phyloP scores from a whole-genome alignment of 2,329 filamentous ascomycete genomes.

The Pseudocercospora eumusae region DNA sequence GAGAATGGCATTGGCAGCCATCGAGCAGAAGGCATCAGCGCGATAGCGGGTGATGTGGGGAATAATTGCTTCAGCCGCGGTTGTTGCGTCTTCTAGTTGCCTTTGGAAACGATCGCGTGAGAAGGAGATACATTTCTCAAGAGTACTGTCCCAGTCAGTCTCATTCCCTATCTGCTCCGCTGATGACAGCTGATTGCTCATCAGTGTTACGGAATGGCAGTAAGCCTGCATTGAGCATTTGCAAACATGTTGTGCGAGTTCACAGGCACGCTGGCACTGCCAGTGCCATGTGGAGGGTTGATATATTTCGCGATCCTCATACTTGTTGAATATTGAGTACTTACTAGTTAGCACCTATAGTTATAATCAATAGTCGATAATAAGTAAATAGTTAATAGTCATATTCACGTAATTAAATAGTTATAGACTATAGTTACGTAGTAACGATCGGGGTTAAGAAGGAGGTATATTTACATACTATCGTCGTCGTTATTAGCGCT shows the following conservation, averaged over 20 bases:
- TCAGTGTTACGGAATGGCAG: not conserved
- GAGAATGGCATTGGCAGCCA: slow-evolving; percentile 1
- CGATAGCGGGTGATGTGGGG: not conserved
- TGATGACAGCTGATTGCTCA: not conserved
- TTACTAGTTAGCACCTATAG: no score
- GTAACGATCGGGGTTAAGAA: no score
- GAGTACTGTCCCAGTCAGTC: not conserved
- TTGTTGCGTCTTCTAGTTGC: not conserved
- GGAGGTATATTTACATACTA: no score
- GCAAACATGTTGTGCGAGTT: not conserved
- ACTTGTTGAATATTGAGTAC: no score
- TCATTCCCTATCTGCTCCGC: not conserved
- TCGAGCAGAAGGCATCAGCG: not conserved
- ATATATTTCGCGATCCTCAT: no score
- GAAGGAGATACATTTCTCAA: not conserved
- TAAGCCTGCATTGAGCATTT: not conserved
- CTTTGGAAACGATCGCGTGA: not conserved
- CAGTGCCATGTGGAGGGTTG: not conserved
- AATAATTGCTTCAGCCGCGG: not conserved
- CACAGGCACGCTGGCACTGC: not conserved
- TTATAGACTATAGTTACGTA: no score
- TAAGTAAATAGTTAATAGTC: no score
- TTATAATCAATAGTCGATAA: no score
- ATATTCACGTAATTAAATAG: no score
- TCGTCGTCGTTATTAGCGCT: no score